phyloP scores from a whole-genome alignment of 2,329 filamentous ascomycete genomes.

The Triangularia verruculosa region DNA sequence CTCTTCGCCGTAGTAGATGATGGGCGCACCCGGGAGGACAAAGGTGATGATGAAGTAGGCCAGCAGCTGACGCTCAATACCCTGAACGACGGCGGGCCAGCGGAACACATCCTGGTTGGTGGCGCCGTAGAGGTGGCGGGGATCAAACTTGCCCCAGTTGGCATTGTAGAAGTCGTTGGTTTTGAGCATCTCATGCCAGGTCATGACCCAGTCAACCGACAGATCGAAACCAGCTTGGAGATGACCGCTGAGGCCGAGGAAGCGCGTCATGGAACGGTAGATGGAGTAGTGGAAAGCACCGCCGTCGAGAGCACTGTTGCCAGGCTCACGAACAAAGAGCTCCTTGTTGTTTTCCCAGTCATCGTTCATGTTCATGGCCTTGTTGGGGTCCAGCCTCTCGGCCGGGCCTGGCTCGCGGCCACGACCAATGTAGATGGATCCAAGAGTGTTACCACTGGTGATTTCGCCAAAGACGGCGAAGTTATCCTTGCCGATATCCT shows the following conservation, averaged over 20 bases:
- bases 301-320: constrained; percentile 53
- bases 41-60: constrained; percentile 57
- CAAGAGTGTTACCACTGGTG: constrained; percentile 59
- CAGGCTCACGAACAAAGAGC: constrained; percentile 44
- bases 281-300: constrained; percentile 63
- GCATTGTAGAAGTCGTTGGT: constrained; percentile 42
- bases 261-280: constrained; percentile 61
- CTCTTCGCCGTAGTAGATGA: constrained; percentile 62
- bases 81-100: constrained; percentile 58
- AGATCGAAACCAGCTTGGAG: constrained; percentile 52
- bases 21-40: constrained; percentile 57
- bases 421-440: constrained; percentile 59
- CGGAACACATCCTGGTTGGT: constrained; percentile 65
- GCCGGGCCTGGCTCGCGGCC: constrained; percentile 43
- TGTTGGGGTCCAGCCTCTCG: constrained; percentile 37
- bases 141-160: constrained; percentile 46
- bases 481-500: constrained; percentile 56
- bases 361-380: constrained; percentile 44
- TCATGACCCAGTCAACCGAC: constrained; percentile 49
- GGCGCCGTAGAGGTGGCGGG: constrained; percentile 59
- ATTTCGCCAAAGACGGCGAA: constrained; percentile 65
- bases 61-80: constrained; percentile 54
- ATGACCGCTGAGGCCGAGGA: constrained; percentile 58
- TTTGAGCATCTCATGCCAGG: constrained; percentile 52
- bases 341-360: constrained; percentile 42